Conservation (phyloP, 2,329 filamentous ascomycete genomes). For the Claviceps purpurea region DNA sequence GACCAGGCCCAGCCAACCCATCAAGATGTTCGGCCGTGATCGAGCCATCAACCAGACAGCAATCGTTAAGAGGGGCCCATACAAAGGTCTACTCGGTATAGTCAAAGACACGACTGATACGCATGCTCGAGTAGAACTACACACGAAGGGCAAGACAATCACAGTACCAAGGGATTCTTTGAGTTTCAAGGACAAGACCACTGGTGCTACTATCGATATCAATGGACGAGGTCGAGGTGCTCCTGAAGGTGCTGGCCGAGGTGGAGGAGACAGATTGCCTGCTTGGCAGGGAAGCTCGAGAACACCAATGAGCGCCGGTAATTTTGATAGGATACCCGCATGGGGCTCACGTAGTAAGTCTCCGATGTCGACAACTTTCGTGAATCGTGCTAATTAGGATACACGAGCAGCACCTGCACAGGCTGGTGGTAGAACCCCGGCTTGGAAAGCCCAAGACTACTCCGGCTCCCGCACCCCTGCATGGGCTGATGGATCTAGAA, state of each 20-base stretch:
- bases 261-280: slow-evolving; percentile 31
- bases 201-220: slow-evolving; percentile 66
- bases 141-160: slow-evolving; percentile 86
- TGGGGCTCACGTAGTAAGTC: slow-evolving; percentile 60
- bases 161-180: slow-evolving; percentile 70
- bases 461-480: slow-evolving; percentile 53
- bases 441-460: slow-evolving; percentile 42
- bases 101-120: slow-evolving; percentile 88
- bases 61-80: slow-evolving; percentile 70
- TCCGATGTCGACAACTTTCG: background rate
- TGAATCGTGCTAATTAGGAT: background rate
- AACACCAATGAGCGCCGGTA: slow-evolving; percentile 49
- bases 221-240: slow-evolving; percentile 35
- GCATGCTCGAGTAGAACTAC: slow-evolving; percentile 78
- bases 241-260: slow-evolving; percentile 30
- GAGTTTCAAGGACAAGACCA: slow-evolving; percentile 73
- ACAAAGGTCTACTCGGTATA: slow-evolving; percentile 88
- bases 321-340: slow-evolving; percentile 59
- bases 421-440: slow-evolving; percentile 44
- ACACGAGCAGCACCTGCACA: slow-evolving; percentile 35
- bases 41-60: slow-evolving; percentile 83
- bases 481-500: slow-evolving; percentile 55
- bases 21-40: slow-evolving; percentile 68
- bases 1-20: slow-evolving; percentile 44
- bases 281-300: slow-evolving; percentile 54